phyloP scores from a whole-genome alignment of 805 yeast genomes.

The Kluyveromyces siamensis region DNA sequence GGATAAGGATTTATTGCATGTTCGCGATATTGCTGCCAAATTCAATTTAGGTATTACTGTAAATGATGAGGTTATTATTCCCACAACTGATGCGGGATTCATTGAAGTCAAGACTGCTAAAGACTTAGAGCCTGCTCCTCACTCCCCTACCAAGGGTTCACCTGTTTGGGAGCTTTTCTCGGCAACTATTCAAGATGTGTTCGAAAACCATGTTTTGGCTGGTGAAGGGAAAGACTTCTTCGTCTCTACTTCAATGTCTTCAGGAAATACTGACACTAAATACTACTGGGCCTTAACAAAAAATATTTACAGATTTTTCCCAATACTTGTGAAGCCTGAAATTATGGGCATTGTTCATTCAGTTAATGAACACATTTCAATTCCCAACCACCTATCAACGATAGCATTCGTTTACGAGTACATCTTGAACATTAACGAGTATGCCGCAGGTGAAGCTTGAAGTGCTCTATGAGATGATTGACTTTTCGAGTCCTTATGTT shows the following conservation, averaged over 20 bases:
- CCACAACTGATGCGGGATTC: slow-evolving; percentile 23
- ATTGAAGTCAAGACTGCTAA: slow-evolving; percentile 17
- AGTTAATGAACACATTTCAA: slow-evolving; percentile 48
- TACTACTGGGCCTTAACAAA: slow-evolving; percentile 48
- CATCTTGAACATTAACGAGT: slow-evolving; percentile 25
- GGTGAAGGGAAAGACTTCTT: slow-evolving; percentile 18
- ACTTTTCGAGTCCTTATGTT: not conserved
- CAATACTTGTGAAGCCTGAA: slow-evolving; percentile 11
- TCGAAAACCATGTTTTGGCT: slow-evolving; percentile 38
- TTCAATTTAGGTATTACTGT: slow-evolving; percentile 38
- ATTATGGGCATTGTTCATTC: slow-evolving; percentile 40
- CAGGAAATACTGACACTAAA: slow-evolving; percentile 57
- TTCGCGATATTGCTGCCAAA: slow-evolving; percentile 36
- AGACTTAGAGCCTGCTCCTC: slow-evolving; percentile 33
- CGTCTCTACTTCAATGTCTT: slow-evolving; percentile 41
- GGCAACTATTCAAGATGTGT: slow-evolving; percentile 47
- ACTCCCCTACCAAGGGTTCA: slow-evolving; percentile 28
- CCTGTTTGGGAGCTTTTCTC: slow-evolving; percentile 36
- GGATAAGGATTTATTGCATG: slow-evolving; percentile 30
- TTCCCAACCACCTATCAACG: slow-evolving; percentile 52
- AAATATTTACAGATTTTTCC: slow-evolving; percentile 43
- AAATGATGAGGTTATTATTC: slow-evolving; percentile 15
- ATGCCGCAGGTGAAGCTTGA: slow-evolving; percentile 4
- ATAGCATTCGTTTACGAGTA: slow-evolving; percentile 50
- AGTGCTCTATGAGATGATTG: not conserved